phyloP scores from a whole-genome alignment of 495 filamentous ascomycete species.

The Trichoderma asperelloides region DNA sequence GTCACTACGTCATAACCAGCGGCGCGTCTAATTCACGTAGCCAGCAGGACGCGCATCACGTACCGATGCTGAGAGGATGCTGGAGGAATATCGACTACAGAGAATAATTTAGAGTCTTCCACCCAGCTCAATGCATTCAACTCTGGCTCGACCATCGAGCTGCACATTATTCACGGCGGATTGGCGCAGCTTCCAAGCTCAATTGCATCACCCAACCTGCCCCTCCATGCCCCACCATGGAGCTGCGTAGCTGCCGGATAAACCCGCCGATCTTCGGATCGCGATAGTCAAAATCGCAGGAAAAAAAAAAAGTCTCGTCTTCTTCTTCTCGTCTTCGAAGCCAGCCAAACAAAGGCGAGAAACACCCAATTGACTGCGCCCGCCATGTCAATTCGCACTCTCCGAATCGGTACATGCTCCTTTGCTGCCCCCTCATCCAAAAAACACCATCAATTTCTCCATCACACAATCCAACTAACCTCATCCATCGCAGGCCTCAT shows the following conservation, averaged over 20 bases:
- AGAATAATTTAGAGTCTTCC: no score
- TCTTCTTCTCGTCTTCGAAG: background rate
- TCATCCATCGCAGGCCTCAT: slow-evolving; percentile 64
- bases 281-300: background rate
- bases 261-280: slow-evolving; percentile 3
- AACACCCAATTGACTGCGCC: background rate
- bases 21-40: no score
- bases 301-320: background rate
- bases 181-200: background rate
- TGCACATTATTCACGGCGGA: background rate
- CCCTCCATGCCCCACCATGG: background rate
- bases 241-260: background rate
- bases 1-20: no score
- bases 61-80: no score
- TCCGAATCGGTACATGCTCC: slow-evolving; percentile 1
- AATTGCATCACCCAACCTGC: background rate
- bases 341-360: background rate
- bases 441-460: background rate
- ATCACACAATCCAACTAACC: slow-evolving; percentile 8
- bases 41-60: no score
- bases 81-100: no score
- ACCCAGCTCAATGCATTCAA: no score
- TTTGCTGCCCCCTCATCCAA: no score
- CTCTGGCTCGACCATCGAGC: no score
- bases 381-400: slow-evolving; percentile 8